Evolutionary conservation across 129 eudicot species (phyloP).

Genomic region (Artemisia annua): DNA sequence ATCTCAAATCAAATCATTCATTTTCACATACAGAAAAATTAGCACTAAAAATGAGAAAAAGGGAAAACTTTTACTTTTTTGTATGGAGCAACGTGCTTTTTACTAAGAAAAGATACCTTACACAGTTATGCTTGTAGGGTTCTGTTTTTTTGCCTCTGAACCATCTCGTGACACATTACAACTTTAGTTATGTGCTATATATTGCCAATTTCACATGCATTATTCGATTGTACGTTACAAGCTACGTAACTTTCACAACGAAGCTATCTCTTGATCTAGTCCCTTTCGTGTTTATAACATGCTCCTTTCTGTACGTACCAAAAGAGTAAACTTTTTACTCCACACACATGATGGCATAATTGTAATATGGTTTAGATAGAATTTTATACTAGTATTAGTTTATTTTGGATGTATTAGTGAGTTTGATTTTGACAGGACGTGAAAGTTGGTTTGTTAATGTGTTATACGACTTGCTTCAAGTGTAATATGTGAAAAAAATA

Average conservation of each 20-base stretch:
- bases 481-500: too few relatives aligned
- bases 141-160: slow-evolving; percentile 26
- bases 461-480: too few relatives aligned
- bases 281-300: slow-evolving; percentile 24
- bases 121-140: too few relatives aligned
- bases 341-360: too few relatives aligned
- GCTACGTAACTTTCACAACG: background rate
- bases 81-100: slow-evolving; percentile 37
- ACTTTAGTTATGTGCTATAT: slow-evolving; percentile 5
- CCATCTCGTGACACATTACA: slow-evolving; percentile 36
- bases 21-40: background rate
- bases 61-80: slow-evolving; percentile 16
- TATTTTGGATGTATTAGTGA: too few relatives aligned
- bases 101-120: slow-evolving; percentile 32
- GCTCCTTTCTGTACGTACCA: slow-evolving; percentile 16
- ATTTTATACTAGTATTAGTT: too few relatives aligned
- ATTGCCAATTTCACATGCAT: slow-evolving; percentile 28
- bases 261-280: slow-evolving; percentile 3
- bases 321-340: slow-evolving; percentile 20
- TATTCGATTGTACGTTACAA: slow-evolving; percentile 21
- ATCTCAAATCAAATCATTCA: background rate
- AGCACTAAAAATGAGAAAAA: slow-evolving; percentile 13
- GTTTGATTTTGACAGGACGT: too few relatives aligned
- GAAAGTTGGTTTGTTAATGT: too few relatives aligned
- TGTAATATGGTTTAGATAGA: too few relatives aligned